These are phyloP conservation scores for Monosporascus sp. DNA, from an alignment of 2,329 filamentous ascomycete species.

Conservation along the genomic window DNA sequence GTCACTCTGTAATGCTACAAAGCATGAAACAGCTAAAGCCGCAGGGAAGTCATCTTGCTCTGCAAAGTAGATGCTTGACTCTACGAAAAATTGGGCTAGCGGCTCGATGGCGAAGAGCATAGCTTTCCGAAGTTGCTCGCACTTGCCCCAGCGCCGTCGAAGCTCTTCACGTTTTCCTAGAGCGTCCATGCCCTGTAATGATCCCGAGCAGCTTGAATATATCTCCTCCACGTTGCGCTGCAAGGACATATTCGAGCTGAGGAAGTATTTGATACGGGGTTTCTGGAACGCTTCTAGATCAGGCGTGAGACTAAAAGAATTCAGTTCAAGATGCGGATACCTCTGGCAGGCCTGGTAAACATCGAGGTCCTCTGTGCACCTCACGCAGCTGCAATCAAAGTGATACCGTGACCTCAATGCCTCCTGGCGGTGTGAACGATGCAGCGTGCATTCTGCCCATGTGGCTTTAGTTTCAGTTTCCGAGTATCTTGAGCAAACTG, in stretches of 20 bases:
- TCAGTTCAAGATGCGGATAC: slow-evolving; percentile 37
- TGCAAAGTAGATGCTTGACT: slow-evolving; percentile 39
- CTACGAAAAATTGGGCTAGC: slow-evolving; percentile 37
- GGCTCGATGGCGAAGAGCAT: slow-evolving; percentile 45
- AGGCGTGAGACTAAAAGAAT: slow-evolving; percentile 39
- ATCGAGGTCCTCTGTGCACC: slow-evolving; percentile 46
- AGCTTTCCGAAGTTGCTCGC: slow-evolving; percentile 31
- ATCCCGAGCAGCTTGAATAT: slow-evolving; percentile 20
- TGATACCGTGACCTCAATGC: slow-evolving; percentile 41
- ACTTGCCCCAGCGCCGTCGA: slow-evolving; percentile 29
- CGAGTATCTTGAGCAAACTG: neutral
- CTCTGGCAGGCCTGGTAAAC: slow-evolving; percentile 45
- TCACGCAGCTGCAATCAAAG: slow-evolving; percentile 45
- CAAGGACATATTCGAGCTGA: slow-evolving; percentile 18
- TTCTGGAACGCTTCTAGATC: slow-evolving; percentile 28
- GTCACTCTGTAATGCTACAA: slow-evolving; percentile 42
- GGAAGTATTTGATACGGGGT: slow-evolving; percentile 23
- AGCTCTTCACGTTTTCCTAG: slow-evolving; percentile 20
- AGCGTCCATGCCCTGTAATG: slow-evolving; percentile 4
- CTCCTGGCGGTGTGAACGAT: slow-evolving; percentile 35
- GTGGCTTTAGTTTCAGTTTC: slow-evolving; percentile 1
- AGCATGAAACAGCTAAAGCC: slow-evolving; percentile 41
- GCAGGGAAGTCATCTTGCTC: slow-evolving; percentile 36
- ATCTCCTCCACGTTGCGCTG: slow-evolving; percentile 22
- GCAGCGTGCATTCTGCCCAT: slow-evolving; percentile 40